Base-by-base conservation (phyloP, 805 yeast species). In the Ogataea angusta region DNA sequence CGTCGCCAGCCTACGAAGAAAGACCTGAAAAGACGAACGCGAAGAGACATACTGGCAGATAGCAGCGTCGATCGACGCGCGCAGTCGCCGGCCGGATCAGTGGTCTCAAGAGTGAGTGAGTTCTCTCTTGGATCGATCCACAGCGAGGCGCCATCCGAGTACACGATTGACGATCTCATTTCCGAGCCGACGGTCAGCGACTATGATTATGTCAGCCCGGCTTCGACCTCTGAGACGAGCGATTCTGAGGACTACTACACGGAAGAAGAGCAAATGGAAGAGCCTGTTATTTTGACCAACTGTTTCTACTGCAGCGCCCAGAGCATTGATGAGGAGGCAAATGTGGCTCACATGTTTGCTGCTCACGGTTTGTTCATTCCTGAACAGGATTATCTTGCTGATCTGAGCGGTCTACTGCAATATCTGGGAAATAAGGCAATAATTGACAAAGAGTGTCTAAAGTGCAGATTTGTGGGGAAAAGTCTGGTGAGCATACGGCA, bases 351-450 rank as follows among this genome's bases (percentile, higher is more conserved):
- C 60, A 85, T 93, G 95, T 78, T 74, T 53, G 68, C 69, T 33
- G 70, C 60, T 31, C 96, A 85, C 60, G 98, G 98, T 0, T 72
- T 93, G 23, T 91, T 82, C 48, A 74, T 93, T 6, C 99, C 99
- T 1, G 96, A 93, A 57, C 68, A 75, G 47, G 75, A 78, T 14
- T 86, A 77, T 52, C 67, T 93, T 35, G 66, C 64, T 0, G 88
- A 91, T 59, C 61, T 75, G 27, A 74, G 71, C 23, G 97, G 96
- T 0, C 67, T 93, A 19, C 60, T 93, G 13, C 62, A 66, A 3
- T 84, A 82, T 56, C 63, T 93, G 42, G 88, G 85, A 17, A 89
- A 87, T 48, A 78, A 79, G 46, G 78, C 90, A 32, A 82, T 88
- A 10, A 65, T 82, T 21, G 95, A 95, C 21, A 78, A 84, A 51